Base-by-base conservation (phyloP, 2,329 filamentous ascomycete species). In the Ceratocystiopsis minuta region DNA sequence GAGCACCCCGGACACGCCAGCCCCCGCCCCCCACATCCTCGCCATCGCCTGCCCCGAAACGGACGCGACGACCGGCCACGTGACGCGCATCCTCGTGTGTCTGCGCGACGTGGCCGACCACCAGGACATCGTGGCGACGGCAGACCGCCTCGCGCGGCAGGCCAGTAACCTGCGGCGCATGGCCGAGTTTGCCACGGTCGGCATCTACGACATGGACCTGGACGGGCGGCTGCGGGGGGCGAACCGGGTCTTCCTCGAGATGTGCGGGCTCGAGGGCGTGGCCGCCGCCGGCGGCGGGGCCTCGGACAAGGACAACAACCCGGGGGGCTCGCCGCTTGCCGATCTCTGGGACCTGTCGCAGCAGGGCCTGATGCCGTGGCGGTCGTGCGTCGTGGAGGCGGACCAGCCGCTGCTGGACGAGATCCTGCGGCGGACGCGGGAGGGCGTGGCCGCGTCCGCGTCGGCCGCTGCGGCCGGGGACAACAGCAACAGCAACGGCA, bases 171-270 rank as follows among this genome's bases (percentile, higher is more conserved):
- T 71, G 24, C 68, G 68, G 50, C 62, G 67, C 36, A 68, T 71
- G 57, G 66, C 67, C 9, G 66, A 71, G 49, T 62, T 66, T 40
- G 67, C 67, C 5, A 69, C 67, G 0, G 67, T 71, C 12, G 67
- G 67, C 41, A 66, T 71, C 63, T 71, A 68, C 48, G 66, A 69
- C 39, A 66, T 70, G 56, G 61, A 65, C 43, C 56, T 64, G n/a
- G 59, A 66, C 18, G 67, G 67, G 13, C 61, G 62, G 3, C 53
- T 71, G 9, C 53, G 69, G 4, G 63, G 64, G 18, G 67, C 66
- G 7, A 72, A 72, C 49, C 66, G 67, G 16, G 59, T 67, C 13
- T 72, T 71, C 48, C 70, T 63, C 52, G 64, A 69, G 45, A 60
- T 70, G 53, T 69, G 63, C 36, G 66, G 66, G 4, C 47, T 70